Conservation (phyloP, 2,329 filamentous ascomycete genomes). For the Fusarium oligoseptatum region DNA sequence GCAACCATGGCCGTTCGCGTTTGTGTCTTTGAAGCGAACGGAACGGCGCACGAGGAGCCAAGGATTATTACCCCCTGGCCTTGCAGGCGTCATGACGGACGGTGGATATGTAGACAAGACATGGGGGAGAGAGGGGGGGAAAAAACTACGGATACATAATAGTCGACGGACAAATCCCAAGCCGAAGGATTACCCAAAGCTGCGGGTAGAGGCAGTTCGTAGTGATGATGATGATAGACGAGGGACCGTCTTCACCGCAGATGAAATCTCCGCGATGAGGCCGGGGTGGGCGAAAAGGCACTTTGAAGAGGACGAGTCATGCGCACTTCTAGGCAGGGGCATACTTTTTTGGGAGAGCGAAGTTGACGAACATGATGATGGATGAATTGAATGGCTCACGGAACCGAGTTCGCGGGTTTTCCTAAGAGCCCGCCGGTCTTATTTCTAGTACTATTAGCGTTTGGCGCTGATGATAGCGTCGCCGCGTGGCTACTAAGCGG, state of each 20-base stretch:
- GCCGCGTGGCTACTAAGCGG: conserved; percentile 5
- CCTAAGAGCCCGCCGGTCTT: background rate
- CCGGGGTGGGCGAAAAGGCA: background rate
- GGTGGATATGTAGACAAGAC: background rate
- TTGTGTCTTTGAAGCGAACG: background rate
- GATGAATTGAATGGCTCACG: background rate
- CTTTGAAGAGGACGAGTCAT: conserved; percentile 31
- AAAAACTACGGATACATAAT: background rate
- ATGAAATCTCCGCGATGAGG: conserved; percentile 31
- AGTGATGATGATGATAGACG: conserved; percentile 27
- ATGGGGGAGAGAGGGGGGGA: background rate
- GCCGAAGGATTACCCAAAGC: background rate
- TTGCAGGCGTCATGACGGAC: conserved; percentile 17
- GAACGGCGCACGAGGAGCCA: conserved; percentile 10
- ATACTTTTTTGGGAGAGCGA: background rate
- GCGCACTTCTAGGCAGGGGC: conserved; percentile 18
- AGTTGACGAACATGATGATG: conserved; percentile 1
- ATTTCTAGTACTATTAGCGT: conserved; percentile 12
- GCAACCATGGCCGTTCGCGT: background rate
- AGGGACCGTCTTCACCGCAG: conserved; percentile 15
- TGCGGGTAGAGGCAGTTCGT: background rate
- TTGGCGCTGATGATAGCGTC: conserved; percentile 6
- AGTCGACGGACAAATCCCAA: background rate
- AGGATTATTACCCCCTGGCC: conserved; percentile 16
- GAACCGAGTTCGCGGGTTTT: conserved; percentile 9